A percentile compares a stretch with the other conserved stretches of the same genome.
Conservation (phyloP, 192 early-diverging fungal genomes). For the Coemansia sp. region DNA sequence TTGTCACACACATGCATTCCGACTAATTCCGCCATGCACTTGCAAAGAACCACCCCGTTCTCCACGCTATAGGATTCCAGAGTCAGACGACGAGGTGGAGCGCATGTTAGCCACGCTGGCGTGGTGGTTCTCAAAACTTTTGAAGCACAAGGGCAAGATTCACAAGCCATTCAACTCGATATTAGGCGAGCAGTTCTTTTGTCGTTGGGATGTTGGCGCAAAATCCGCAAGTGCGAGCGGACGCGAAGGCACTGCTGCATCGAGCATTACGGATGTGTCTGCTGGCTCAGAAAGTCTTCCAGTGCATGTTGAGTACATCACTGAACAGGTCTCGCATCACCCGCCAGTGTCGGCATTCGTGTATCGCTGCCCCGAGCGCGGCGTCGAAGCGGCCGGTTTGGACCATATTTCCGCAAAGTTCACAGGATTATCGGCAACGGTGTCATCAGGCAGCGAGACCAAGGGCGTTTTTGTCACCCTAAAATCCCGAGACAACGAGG, state of each 20-base stretch:
- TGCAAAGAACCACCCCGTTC: background rate
- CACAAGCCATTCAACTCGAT: constrained; percentile 65
- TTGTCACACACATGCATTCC: background rate
- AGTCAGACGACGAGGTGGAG: constrained; percentile 64
- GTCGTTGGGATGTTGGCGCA: constrained; percentile 57
- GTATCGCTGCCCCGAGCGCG: constrained; percentile 65
- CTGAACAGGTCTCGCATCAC: constrained; percentile 67
- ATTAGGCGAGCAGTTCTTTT: constrained; percentile 62
- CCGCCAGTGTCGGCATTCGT: constrained; percentile 64
- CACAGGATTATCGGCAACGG: constrained; percentile 72
- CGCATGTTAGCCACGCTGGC: constrained; percentile 70
- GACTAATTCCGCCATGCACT: background rate
- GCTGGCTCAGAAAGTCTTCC: constrained; percentile 13
- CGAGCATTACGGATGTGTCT: constrained; percentile 37
- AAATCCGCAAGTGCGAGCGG: background rate
- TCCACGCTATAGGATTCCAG: constrained; percentile 56
- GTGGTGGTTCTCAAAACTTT: constrained; percentile 75
- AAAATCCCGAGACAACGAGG: constrained; percentile 61
- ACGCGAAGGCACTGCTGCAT: constrained; percentile 39
- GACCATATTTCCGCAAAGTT: constrained; percentile 76
- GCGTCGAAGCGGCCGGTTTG: constrained; percentile 64
- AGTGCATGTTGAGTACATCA: constrained; percentile 59
- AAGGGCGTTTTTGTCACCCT: constrained; percentile 69
- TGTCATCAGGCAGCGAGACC: constrained; percentile 67
- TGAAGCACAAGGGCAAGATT: constrained; percentile 61